These are phyloP conservation scores for Tetrapisispora phaffii DNA, from an alignment of 805 yeast genomes.

Conservation along the genomic window DNA sequence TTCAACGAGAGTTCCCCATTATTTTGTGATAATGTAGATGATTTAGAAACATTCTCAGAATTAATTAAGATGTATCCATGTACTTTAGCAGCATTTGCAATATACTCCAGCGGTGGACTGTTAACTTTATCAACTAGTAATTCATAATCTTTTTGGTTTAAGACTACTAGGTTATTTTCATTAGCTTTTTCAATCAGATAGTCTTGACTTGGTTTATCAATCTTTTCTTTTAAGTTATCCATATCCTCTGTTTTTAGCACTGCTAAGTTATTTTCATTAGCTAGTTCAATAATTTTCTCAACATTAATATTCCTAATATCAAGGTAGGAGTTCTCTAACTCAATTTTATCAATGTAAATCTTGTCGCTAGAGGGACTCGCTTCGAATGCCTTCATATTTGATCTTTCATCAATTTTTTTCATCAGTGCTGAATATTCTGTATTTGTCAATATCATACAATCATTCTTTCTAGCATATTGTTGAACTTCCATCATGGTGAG, in stretches of 20 bases:
- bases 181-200: conserved; percentile 17
- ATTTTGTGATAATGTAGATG: background rate
- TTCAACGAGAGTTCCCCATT: background rate
- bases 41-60: background rate
- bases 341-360: background rate
- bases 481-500: conserved; percentile 20
- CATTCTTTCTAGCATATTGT: conserved; percentile 19
- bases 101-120: conserved; percentile 11
- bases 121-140: conserved; percentile 6
- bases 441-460: conserved; percentile 8
- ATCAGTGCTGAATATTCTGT: conserved; percentile 6
- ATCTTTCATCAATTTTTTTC: conserved; percentile 4
- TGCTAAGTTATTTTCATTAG: background rate
- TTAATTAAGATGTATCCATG: conserved; percentile 6
- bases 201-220: conserved; percentile 17
- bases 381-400: conserved; percentile 2
- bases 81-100: conserved; percentile 6
- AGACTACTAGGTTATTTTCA: conserved; percentile 6
- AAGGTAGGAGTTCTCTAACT: background rate
- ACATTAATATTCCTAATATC: background rate
- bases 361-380: background rate
- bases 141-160: conserved; percentile 11
- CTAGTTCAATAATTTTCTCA: background rate
- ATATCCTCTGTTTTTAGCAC: conserved; percentile 14
- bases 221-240: conserved; percentile 12